These are phyloP conservation scores for Fusarium redolens DNA, from an alignment of 2,329 filamentous ascomycete genomes.

Conservation along the genomic window DNA sequence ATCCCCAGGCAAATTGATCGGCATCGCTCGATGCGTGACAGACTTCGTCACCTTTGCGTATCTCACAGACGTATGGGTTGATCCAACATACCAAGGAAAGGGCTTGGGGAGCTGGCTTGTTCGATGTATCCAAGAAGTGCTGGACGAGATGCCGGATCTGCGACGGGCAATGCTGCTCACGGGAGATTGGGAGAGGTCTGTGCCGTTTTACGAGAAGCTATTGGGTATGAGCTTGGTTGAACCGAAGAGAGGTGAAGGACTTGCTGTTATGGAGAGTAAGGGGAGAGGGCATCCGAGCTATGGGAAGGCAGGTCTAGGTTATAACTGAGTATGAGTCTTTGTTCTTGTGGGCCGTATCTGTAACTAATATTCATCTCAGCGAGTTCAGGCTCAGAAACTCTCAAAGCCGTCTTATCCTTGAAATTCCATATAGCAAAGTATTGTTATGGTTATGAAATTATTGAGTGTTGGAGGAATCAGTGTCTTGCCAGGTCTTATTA, in stretches of 20 bases:
- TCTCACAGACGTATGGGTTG: conserved; percentile 71
- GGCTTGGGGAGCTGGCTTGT: conserved; percentile 73
- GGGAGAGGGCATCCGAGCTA: conserved; percentile 36
- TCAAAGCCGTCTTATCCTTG: too few relatives aligned
- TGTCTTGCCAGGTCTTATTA: neutral
- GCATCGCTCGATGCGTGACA: conserved; percentile 64
- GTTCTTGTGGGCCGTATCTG: accelerated
- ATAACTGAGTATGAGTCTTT: neutral
- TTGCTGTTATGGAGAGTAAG: conserved; percentile 45
- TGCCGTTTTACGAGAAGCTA: conserved; percentile 49
- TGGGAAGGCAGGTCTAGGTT: neutral
- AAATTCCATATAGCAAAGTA: accelerated
- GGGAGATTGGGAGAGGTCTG: conserved; percentile 47
- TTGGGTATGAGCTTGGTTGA: conserved; percentile 48
- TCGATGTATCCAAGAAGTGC: conserved; percentile 63
- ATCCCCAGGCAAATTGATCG: conserved; percentile 36
- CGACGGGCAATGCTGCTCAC: conserved; percentile 65
- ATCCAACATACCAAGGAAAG: conserved; percentile 63
- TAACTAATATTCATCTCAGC: neutral
- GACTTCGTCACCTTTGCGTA: conserved; percentile 74
- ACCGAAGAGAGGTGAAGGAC: conserved; percentile 31
- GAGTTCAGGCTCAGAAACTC: neutral
- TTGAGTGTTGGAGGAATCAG: too few relatives aligned
- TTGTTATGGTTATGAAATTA: too few relatives aligned
- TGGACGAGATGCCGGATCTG: conserved; percentile 64